Evolutionary conservation across 1,284 basidiomycete genomes (phyloP).

Genomic region (Ganoderma lucidum): DNA sequence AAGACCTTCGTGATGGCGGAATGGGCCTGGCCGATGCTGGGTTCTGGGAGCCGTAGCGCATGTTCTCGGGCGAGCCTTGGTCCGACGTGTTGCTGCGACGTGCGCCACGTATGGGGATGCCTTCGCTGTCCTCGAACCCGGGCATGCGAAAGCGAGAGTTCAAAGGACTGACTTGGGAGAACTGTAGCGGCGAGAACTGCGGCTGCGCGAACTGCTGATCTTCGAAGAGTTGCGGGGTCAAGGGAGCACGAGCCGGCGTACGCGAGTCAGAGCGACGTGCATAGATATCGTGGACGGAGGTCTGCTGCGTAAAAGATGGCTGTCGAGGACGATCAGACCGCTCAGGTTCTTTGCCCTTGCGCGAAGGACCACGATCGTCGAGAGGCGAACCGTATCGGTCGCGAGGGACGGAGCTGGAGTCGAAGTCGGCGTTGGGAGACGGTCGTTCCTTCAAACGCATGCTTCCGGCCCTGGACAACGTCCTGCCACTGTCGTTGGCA

Average conservation of each 20-base stretch:
- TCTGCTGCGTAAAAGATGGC: conserved; percentile 20
- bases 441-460: conserved; percentile 28
- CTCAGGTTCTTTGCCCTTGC: conserved; percentile 27
- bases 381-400: conserved; percentile 24
- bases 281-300: conserved; percentile 25
- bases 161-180: conserved; percentile 22
- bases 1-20: conserved; percentile 31
- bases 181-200: not conserved
- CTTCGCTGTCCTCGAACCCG: conserved; percentile 26
- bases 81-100: conserved; percentile 32
- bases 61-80: conserved; percentile 37
- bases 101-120: conserved; percentile 23
- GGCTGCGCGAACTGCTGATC: conserved; percentile 26
- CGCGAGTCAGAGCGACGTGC: conserved; percentile 30
- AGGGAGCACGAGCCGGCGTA: conserved; percentile 17
- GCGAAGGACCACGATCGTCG: conserved; percentile 27
- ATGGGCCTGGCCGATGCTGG: conserved; percentile 33
- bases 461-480: conserved; percentile 30
- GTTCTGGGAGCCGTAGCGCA: conserved; percentile 26
- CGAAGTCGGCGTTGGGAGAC: conserved; percentile 25
- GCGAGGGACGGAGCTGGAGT: conserved; percentile 22
- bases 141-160: conserved; percentile 20
- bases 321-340: conserved; percentile 27
- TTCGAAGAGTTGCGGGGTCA: conserved; percentile 21
- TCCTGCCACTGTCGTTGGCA: conserved; percentile 22